These are phyloP conservation scores for Rachicladosporium sp. DNA, from an alignment of 2,329 filamentous ascomycete genomes.

Conservation along the genomic window DNA sequence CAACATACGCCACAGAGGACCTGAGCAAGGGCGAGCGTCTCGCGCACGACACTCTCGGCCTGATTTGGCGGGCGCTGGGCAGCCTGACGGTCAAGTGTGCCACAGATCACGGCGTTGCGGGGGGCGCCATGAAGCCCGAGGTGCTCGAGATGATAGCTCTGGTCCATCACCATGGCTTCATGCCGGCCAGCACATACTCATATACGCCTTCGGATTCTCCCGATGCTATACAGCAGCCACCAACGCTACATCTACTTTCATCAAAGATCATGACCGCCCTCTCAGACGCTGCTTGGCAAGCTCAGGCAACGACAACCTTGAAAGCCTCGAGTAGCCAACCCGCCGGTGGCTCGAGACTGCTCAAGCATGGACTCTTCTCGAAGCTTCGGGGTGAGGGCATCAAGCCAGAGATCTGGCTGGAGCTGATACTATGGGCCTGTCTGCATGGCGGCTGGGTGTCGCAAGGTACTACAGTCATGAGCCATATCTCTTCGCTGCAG, in stretches of 20 bases:
- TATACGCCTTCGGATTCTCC: slow-evolving; percentile 23
- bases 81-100: slow-evolving; percentile 29
- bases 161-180: slow-evolving; percentile 34
- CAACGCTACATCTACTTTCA: slow-evolving; percentile 35
- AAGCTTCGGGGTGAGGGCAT: slow-evolving; percentile 2
- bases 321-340: not conserved
- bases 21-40: slow-evolving; percentile 8
- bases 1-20: not conserved
- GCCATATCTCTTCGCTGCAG: slow-evolving; percentile 13
- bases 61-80: slow-evolving; percentile 35
- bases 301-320: slow-evolving; percentile 25
- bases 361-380: too few species aligned
- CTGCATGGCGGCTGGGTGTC: slow-evolving; percentile 35
- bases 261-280: slow-evolving; percentile 37
- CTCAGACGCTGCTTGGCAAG: slow-evolving; percentile 39
- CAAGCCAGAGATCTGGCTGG: slow-evolving; percentile 37
- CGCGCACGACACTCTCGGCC: slow-evolving; percentile 29
- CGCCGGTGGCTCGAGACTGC: not conserved
- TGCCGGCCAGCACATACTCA: slow-evolving; percentile 34
- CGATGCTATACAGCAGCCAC: slow-evolving; percentile 33
- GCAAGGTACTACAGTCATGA: slow-evolving; percentile 31
- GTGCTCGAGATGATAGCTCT: slow-evolving; percentile 37
- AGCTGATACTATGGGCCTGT: slow-evolving; percentile 41
- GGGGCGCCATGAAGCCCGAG: slow-evolving; percentile 26
- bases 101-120: slow-evolving; percentile 3